Percentiles rank a stretch among this genome's conserved stretches.
Conservation (phyloP, 345 rosid species). For the Salix exigua region DNA sequence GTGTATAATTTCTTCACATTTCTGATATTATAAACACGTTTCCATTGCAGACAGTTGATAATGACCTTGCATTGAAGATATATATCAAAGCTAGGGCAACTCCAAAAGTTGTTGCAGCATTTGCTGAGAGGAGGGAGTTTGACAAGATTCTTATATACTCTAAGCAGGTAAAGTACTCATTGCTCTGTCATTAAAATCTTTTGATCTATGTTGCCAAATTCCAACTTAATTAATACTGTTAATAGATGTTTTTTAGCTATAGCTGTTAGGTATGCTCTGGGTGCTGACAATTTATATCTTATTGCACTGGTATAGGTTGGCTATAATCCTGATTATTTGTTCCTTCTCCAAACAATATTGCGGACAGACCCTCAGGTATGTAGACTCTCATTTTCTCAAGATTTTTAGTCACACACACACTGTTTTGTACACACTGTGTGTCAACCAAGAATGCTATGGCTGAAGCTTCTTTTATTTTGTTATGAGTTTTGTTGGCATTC, state of each 20-base stretch:
- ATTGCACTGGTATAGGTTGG: constrained; percentile 57
- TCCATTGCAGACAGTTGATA: constrained; percentile 77
- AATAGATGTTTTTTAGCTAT: not conserved
- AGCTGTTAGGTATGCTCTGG: not conserved
- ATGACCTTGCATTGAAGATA: constrained; percentile 89
- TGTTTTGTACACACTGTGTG: not conserved
- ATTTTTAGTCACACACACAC: not conserved
- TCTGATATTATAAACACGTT: not conserved
- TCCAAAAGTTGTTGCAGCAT: constrained; percentile 97
- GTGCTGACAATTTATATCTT: not conserved
- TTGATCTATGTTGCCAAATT: not conserved
- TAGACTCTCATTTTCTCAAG: not conserved
- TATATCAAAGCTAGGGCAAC: constrained; percentile 91
- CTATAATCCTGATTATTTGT: constrained; percentile 88
- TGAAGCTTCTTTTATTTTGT: not conserved
- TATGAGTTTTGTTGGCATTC: not conserved
- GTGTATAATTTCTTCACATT: not conserved
- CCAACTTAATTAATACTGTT: not conserved
- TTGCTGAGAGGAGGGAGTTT: constrained; percentile 91
- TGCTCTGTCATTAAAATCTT: not conserved
- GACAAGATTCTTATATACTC: constrained; percentile 85
- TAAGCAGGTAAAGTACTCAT: constrained; percentile 54
- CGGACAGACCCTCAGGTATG: constrained; percentile 93
- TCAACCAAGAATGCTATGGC: not conserved
- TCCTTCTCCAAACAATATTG: constrained; percentile 94